A percentile compares a stretch with the other conserved stretches of the same genome.
Evolutionary conservation across 176 grass and related monocot species (phyloP).

Genomic region (Oryza glaberrima): DNA sequence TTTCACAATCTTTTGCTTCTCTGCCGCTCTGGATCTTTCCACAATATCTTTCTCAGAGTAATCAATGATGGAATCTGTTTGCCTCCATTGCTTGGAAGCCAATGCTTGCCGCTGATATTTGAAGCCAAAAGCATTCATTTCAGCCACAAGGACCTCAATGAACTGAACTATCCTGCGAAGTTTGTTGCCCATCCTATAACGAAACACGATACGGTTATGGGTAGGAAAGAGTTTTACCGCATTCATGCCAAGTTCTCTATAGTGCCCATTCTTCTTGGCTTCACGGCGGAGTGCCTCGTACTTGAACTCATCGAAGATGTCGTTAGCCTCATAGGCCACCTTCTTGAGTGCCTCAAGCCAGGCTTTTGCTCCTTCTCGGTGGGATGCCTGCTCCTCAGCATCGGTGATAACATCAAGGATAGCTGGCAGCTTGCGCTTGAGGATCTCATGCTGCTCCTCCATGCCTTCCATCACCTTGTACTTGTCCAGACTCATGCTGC

Average conservation of each 20-base stretch:
- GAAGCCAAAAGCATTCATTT: slow-evolving; percentile 1
- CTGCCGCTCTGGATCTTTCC: slow-evolving; percentile 20
- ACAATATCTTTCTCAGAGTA: slow-evolving; percentile 18
- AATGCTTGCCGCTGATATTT: not conserved
- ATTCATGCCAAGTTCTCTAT: not conserved
- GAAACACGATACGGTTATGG: not conserved
- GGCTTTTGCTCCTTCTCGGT: not conserved
- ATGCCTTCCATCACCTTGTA: slow-evolving; percentile 13
- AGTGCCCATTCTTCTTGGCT: slow-evolving; percentile 3
- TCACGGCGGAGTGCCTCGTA: slow-evolving; percentile 23
- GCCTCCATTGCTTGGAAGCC: not conserved
- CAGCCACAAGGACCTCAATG: not conserved
- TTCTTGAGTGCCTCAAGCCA: slow-evolving; percentile 11
- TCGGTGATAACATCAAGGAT: not conserved
- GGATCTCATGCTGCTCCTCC: slow-evolving; percentile 13
- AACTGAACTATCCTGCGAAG: slow-evolving; percentile 10
- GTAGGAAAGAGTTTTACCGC: not conserved
- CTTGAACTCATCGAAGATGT: slow-evolving; percentile 44
- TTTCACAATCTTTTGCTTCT: slow-evolving; percentile 36
- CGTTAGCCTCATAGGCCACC: slow-evolving; percentile 38
- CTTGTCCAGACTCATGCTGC: not conserved
- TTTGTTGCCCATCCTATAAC: slow-evolving; percentile 24
- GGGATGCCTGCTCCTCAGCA: not conserved
- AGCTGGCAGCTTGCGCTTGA: not conserved
- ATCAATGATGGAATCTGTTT: slow-evolving; percentile 22